A percentile compares a stretch with the other conserved stretches of the same genome.
phyloP scores from a whole-genome alignment of 2,329 filamentous ascomycete species.

The Botrytis paeoniae region DNA sequence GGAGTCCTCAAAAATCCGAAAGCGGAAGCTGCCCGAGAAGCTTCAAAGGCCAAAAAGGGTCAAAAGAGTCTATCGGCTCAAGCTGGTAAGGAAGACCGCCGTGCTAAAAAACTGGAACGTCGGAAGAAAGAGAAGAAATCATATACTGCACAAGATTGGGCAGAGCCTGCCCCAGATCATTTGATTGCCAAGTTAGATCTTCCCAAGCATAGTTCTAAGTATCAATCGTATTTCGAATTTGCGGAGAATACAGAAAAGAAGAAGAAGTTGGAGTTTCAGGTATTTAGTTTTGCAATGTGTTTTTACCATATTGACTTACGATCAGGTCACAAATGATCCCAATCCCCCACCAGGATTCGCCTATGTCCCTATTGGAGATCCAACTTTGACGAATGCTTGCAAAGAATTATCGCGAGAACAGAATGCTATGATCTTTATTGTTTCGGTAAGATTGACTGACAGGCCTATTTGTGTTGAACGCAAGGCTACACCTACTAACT shows the following conservation, averaged over 20 bases:
- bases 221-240: conserved; percentile 62
- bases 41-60: neutral
- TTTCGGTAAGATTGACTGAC: conserved; percentile 50
- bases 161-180: conserved; percentile 33
- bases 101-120: conserved; percentile 31
- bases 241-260: conserved; percentile 63
- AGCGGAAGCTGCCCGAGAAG: neutral
- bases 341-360: conserved; percentile 58
- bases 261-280: conserved; percentile 61
- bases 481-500: conserved; percentile 17
- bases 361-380: conserved; percentile 62
- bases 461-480: neutral
- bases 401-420: conserved; percentile 62
- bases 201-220: conserved; percentile 45
- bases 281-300: conserved; percentile 38
- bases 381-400: conserved; percentile 57
- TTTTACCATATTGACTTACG: conserved; percentile 22
- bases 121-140: conserved; percentile 33
- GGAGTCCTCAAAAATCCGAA: neutral
- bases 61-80: conserved; percentile 13
- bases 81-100: conserved; percentile 29
- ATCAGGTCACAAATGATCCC: conserved; percentile 50
- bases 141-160: conserved; percentile 34
- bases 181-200: conserved; percentile 36
- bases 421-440: conserved; percentile 64